Evolutionary conservation across 345 rosid genomes (phyloP).

Genomic region (Combretum micranthum): DNA sequence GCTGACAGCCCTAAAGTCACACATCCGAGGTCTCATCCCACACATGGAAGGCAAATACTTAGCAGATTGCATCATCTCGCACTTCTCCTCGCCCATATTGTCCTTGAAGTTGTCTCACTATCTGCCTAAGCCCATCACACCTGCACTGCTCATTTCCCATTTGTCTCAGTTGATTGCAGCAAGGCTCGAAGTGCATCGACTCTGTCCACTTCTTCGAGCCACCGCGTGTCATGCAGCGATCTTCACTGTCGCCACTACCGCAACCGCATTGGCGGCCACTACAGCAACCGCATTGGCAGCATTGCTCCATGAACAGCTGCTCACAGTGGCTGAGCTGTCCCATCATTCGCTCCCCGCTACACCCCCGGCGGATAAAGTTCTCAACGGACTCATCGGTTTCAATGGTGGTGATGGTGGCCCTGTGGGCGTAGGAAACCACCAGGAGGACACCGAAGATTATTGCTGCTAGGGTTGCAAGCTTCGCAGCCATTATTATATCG

Average conservation of each 20-base stretch:
- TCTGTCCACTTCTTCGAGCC: constrained; percentile 1
- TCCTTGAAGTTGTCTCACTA: constrained; percentile 4
- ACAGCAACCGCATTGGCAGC: background rate
- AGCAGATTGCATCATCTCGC: constrained; percentile 1
- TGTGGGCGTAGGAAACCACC: constrained; percentile 23
- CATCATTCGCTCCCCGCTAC: constrained; percentile 17
- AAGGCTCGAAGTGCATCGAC: constrained; percentile 5
- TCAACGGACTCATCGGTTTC: constrained; percentile 9
- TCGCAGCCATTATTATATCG: constrained; percentile 14
- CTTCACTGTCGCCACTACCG: too few relatives aligned
- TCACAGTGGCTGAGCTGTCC: constrained; percentile 32
- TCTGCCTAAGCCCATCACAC: constrained; percentile 18
- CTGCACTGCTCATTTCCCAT: constrained; percentile 14
- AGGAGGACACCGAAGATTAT: constrained; percentile 14
- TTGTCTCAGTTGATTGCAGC: constrained; percentile 18
- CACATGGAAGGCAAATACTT: constrained; percentile 14
- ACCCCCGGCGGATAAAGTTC: background rate
- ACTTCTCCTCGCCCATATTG: background rate
- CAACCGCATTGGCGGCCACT: too few relatives aligned
- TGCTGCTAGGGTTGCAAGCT: constrained; percentile 14
- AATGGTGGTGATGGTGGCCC: constrained; percentile 20
- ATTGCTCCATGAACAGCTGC: constrained; percentile 6
- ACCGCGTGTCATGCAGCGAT: background rate
- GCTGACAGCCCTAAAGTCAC: constrained; percentile 6
- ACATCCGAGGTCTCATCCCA: constrained; percentile 4